Percentiles rank a stretch among this genome's conserved stretches.
Conservation (phyloP, 2,329 filamentous ascomycete genomes). For the Fusarium papillatum region DNA sequence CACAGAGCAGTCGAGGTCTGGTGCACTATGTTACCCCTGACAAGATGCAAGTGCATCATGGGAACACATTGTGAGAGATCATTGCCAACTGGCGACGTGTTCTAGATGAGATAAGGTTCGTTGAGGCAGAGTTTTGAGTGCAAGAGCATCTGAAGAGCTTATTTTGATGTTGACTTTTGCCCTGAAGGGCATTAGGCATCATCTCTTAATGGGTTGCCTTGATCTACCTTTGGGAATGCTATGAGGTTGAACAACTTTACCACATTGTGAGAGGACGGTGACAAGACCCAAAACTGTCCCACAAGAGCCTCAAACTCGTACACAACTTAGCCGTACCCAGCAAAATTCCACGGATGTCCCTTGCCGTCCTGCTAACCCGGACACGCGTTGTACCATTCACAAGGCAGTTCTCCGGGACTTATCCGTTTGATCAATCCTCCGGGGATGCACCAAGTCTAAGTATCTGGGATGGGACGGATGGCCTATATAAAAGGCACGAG, state of each 20-base stretch:
- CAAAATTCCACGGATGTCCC: conserved; percentile 19
- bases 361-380: conserved; percentile 24
- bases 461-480: background rate
- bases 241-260: too few relatives aligned
- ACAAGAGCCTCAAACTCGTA: conserved; percentile 7
- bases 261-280: background rate
- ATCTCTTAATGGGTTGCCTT: too few relatives aligned
- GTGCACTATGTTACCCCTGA: background rate
- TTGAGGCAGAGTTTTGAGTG: too few relatives aligned
- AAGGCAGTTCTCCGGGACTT: conserved; percentile 37
- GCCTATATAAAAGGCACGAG: conserved; percentile 11
- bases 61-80: too few relatives aligned
- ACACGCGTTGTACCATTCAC: conserved; percentile 25
- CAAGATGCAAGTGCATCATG: background rate
- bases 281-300: conserved; percentile 14
- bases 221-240: too few relatives aligned
- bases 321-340: conserved; percentile 12
- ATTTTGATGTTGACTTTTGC: too few relatives aligned
- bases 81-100: too few relatives aligned
- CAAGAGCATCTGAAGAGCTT: too few relatives aligned
- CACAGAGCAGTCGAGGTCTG: background rate
- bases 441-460: conserved; percentile 26
- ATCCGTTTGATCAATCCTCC: conserved; percentile 39
- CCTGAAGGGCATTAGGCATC: too few relatives aligned
- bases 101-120: too few relatives aligned